Evolutionary conservation across 257 asterid genomes (phyloP).

Genomic region (Nicotiana tomentosiformis): DNA sequence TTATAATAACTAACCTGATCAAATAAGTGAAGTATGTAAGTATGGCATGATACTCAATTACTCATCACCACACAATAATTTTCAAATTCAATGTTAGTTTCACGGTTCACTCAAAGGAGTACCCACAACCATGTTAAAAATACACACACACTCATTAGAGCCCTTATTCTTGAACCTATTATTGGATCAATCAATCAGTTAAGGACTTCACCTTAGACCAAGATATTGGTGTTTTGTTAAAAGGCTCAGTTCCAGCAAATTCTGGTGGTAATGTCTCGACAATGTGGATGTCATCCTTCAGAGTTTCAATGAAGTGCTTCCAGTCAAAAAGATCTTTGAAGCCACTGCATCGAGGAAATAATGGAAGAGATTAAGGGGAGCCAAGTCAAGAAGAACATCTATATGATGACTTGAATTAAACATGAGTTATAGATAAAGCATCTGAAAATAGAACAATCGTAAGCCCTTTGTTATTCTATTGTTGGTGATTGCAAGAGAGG

Average conservation of each 20-base stretch:
- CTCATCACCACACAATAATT: background rate
- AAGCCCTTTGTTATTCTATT: background rate
- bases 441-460: background rate
- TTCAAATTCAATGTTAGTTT: background rate
- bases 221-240: constrained; percentile 83
- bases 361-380: background rate
- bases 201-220: constrained; percentile 82
- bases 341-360: constrained; percentile 53
- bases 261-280: constrained; percentile 76
- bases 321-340: constrained; percentile 94
- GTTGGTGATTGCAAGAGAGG: background rate
- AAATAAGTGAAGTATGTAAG: background rate
- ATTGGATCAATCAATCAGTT: background rate
- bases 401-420: background rate
- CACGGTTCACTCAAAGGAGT: background rate
- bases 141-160: background rate
- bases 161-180: background rate
- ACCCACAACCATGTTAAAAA: constrained; percentile 2
- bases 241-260: constrained; percentile 73
- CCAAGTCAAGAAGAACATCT: background rate
- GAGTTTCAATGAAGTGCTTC: constrained; percentile 78
- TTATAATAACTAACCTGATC: constrained; percentile 76
- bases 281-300: constrained; percentile 73
- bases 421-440: constrained; percentile 5
- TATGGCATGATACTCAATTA: background rate